Conservation (phyloP, 768 basidiomycete genomes). For the Xerocomus spinulosus region DNA sequence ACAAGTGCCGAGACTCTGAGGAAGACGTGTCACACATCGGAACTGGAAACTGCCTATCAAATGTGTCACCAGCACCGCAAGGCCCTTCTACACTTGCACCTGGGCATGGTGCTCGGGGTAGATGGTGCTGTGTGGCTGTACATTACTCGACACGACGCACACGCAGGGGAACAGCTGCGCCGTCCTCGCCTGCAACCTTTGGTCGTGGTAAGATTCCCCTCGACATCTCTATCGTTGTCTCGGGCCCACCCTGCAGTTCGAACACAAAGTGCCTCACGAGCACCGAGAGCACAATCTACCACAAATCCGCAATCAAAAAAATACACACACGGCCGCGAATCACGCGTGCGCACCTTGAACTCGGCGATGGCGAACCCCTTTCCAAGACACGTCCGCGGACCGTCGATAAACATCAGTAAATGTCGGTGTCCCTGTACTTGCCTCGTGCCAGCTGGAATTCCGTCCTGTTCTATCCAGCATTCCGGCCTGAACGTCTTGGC, state of each 20-base stretch:
- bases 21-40: too few species aligned
- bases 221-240: constrained; percentile 8
- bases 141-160: constrained; percentile 26
- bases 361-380: constrained; percentile 42
- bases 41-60: too few species aligned
- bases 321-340: too few species aligned
- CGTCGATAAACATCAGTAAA: constrained; percentile 49
- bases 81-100: too few species aligned
- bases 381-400: constrained; percentile 48
- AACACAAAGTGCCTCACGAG: constrained; percentile 33
- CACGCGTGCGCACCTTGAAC: constrained; percentile 26
- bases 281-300: constrained; percentile 40
- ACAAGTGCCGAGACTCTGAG: too few species aligned
- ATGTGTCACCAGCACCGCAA: too few species aligned
- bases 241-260: constrained; percentile 18
- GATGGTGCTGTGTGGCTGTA: too few species aligned
- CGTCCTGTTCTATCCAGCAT: constrained; percentile 48
- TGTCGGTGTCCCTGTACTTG: constrained; percentile 48
- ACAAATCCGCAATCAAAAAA: too few species aligned
- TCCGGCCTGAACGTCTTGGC: constrained; percentile 56
- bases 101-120: too few species aligned
- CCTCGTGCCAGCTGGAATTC: constrained; percentile 27
- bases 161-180: constrained; percentile 28
- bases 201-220: constrained; percentile 18
- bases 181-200: constrained; percentile 22